phyloP scores from a whole-genome alignment of 331 rosid genomes.

The Acacia pycnantha region DNA sequence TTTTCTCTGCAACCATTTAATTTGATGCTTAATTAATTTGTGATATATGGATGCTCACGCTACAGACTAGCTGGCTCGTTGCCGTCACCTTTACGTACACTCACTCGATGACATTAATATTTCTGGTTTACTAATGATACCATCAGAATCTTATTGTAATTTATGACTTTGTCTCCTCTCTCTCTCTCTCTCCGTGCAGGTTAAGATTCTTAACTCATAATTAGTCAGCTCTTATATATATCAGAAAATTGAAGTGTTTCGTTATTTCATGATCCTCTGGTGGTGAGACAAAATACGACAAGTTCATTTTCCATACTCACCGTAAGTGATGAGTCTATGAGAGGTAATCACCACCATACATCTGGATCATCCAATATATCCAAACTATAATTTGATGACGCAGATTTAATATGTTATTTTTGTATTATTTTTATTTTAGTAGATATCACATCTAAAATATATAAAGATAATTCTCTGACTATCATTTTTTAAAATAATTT shows the following conservation, averaged over 20 bases:
- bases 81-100: conserved; percentile 59
- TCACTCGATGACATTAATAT: conserved; percentile 19
- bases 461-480: too few relatives aligned
- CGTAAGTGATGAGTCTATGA: too few relatives aligned
- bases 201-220: background rate
- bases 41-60: too few relatives aligned
- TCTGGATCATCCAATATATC: too few relatives aligned
- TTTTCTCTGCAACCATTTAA: background rate
- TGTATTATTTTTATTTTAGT: too few relatives aligned
- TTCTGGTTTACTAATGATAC: background rate
- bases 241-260: background rate
- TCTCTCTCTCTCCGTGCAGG: background rate
- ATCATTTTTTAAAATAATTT: too few relatives aligned
- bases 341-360: too few relatives aligned
- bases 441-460: too few relatives aligned
- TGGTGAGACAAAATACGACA: background rate
- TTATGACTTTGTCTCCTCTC: background rate
- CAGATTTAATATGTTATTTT: too few relatives aligned
- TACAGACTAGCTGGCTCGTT: background rate
- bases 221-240: background rate
- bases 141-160: background rate
- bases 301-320: background rate
- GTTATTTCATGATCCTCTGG: background rate
- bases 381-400: too few relatives aligned
- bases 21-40: background rate